phyloP scores from a whole-genome alignment of 139 green algal genomes.

The Eudorina sp. region DNA sequence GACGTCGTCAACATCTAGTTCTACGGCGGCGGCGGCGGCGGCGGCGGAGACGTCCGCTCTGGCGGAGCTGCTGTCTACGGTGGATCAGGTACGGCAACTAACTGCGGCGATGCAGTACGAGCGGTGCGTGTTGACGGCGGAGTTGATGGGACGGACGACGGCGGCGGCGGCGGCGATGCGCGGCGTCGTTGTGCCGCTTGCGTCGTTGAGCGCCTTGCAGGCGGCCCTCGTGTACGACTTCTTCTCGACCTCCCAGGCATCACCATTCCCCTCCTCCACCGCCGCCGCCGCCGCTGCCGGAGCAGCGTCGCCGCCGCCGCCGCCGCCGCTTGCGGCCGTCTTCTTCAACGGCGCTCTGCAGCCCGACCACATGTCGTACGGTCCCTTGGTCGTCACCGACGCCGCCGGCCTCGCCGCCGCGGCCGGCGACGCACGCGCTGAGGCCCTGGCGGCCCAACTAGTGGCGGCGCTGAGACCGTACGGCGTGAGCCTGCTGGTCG shows the following conservation, averaged over 20 bases:
- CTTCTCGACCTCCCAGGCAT: background rate
- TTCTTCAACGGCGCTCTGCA: constrained; percentile 34
- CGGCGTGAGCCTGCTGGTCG: background rate
- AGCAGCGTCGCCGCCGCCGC: background rate
- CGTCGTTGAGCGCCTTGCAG: background rate
- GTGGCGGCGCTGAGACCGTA: background rate
- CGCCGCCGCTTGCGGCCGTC: background rate
- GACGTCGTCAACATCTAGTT: too few relatives aligned
- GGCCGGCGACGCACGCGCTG: background rate
- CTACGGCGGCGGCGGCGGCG: background rate
- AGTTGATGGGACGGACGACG: background rate
- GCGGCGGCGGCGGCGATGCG: background rate
- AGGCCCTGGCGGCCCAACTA: background rate
- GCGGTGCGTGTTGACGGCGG: constrained; percentile 11
- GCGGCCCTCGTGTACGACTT: background rate
- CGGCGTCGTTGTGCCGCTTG: constrained; percentile 31
- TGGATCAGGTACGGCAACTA: background rate
- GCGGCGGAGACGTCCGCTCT: background rate
- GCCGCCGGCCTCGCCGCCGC: background rate
- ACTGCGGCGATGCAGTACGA: background rate
- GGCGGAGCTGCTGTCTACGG: background rate
- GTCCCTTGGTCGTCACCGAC: background rate
- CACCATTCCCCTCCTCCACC: background rate
- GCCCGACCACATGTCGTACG: background rate
- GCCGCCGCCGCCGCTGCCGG: background rate